Base-by-base conservation (phyloP, 2,329 filamentous ascomycete genomes). In the Penicillium sp. region DNA sequence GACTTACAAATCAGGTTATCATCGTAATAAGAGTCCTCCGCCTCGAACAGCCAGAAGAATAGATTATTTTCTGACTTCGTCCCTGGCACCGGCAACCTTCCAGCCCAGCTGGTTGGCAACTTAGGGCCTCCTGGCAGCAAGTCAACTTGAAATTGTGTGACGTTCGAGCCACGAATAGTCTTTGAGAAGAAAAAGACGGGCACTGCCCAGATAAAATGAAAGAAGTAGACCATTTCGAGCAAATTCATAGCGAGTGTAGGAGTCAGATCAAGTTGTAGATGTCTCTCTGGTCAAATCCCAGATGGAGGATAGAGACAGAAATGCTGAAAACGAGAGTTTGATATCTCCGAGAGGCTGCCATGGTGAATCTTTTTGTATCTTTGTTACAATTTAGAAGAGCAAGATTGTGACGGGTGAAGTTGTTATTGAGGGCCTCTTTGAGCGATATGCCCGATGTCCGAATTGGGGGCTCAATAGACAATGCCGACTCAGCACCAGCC, bases 21-120 rank as follows among this genome's bases (percentile, higher is more conserved):
- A 54, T 71, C 62, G 14, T 72, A 67, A 8, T 42, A 42, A 7
- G 44, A 21, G 19, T 70, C 55, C 52, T 75, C 70, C 16, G 70
- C 49, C 48, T 71, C 55, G 49, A 74, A 71, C 3, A 74, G 56
- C 71, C 71, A 75, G 44, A 74, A 75, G 51, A 75, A 75, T 14
- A 74, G 55, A 10, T 65, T 54, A 42, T 72, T 72, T 14, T 67
- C 71, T 10, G 59, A 36, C 11, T 63, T 47, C 7, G 55, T 54
- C 6, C 61, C 64, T 3, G 69, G 70, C 21, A 74, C 63, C 18
- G 65, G 61, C 31, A 75, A 52, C 26, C 67, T 64, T 21, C 71
- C 71, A 54, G 72, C 69, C 72, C 70, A 74, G 53, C 67, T 74
- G 24, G 58, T 36, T 47, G 67, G 67, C 26, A 74, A 49, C 21